Base-by-base conservation (phyloP, 129 eudicot species). In the Mikania micrantha region DNA sequence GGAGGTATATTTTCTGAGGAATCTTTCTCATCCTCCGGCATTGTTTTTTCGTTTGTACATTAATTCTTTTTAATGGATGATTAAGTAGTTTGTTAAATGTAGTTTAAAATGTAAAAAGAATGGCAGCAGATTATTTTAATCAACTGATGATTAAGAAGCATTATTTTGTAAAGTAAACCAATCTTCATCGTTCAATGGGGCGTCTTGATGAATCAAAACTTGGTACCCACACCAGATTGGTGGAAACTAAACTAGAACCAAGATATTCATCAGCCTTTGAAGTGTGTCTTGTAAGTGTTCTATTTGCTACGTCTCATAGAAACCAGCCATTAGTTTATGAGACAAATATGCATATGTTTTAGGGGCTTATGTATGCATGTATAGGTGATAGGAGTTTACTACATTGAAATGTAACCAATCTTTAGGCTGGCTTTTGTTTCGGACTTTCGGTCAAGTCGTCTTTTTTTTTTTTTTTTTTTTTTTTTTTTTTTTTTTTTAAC, bases 41-140 rank as follows among this genome's bases (percentile, higher is more conserved):
- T 8, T 20, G 42, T 27, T 22, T 60, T 66, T 57, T 42, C 19
- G 68, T 66, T 66, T 75, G 79, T 75, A 75, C 31, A 75, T 75
- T 16, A 11, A 42, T 66, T 58, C 65, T 67, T 75, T 67, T 4
- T 21, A 31, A 52, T 50, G 47, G 66, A 25, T 56, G 27, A 45
- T 75, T n/a, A 44, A 22, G 42, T 66, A 42, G 45, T 34, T 72
- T 31, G 56, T 31, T 71, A 52, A 47, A 42, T 58, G 22, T 75
- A 44, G 60, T 66, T 66, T 66, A 19, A 57, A 56, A 57, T 74
- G 79, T 66, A 66, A 45, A 64, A 41, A 64, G 54, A 62, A 54
- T 15, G 58, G 34, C 57, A 64, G 38, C 41, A n/a, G 69, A 44
- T 41, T 38, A 10, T 44, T 54, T n/a, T 25, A 22, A 52, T 59